A percentile compares a stretch with the other conserved stretches of the same genome.
Conservation (phyloP, 345 rosid genomes). For the Eucalyptus grandis region DNA sequence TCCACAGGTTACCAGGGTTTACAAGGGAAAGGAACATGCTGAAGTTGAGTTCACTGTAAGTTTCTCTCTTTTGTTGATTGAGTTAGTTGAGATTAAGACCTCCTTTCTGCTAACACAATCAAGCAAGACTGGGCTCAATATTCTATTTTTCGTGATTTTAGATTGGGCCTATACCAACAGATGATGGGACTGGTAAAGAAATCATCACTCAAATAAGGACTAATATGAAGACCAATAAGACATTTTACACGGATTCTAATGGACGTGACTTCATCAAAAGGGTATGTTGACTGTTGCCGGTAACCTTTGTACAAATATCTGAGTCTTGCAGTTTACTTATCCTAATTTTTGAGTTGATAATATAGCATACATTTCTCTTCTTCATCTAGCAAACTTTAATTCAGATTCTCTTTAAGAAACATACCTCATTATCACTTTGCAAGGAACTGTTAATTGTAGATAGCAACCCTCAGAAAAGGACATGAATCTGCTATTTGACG, state of each 20-base stretch:
- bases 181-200: slow-evolving; percentile 90
- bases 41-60: slow-evolving; percentile 91
- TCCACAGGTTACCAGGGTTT: slow-evolving; percentile 66
- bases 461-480: not conserved
- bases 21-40: slow-evolving; percentile 79
- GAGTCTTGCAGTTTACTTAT: not conserved
- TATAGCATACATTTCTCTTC: not conserved
- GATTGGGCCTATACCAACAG: slow-evolving; percentile 89
- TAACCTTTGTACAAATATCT: not conserved
- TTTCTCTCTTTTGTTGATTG: not conserved
- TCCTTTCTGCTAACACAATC: not conserved
- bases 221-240: slow-evolving; percentile 59
- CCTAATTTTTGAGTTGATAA: not conserved
- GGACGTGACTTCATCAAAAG: slow-evolving; percentile 91
- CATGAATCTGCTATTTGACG: not conserved
- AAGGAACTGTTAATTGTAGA: not conserved
- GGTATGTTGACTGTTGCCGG: slow-evolving; percentile 22
- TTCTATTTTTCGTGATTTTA: slow-evolving; percentile 2
- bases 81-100: not conserved
- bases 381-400: not conserved
- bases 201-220: slow-evolving; percentile 61
- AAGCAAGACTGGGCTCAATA: not conserved
- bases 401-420: not conserved
- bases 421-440: not conserved
- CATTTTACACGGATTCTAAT: slow-evolving; percentile 89